Base-by-base conservation (phyloP, 176 grass and related monocot species). In the Puccinellia tenuiflora region DNA sequence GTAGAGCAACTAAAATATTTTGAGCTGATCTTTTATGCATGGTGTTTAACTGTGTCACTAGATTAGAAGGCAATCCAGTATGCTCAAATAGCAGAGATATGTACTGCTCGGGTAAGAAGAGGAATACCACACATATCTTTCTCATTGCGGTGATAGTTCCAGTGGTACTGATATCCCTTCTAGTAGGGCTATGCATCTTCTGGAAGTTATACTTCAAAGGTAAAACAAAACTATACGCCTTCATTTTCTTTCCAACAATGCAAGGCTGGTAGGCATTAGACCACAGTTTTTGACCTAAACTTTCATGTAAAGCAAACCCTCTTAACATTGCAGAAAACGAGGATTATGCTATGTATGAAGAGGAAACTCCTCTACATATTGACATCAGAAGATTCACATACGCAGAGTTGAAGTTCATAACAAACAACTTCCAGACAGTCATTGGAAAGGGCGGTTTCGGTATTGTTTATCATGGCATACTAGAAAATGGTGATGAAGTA, bases 1-100 rank as follows among this genome's bases (percentile, higher is more conserved):
- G 2, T 18, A 81, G 61, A 47, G 13, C 14, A 38, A 29, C 77
- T 66, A 0, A 0, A 25, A 22, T 7, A n/a, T 3, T 86, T 64
- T 65, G 21, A 59, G 2, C 26, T 75, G 28, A 69, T 30, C 56
- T 39, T 73, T 28, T 45, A 11, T 43, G 15, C 45, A 39, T 82
- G 48, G 31, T 52, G 21, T 61, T 16, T 63, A 70, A 17, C 37
- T 54, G 59, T 53, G 24, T 22, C 45, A 33, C 30, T 38, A 75
- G 56, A 68, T 68, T 64, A 51, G 56, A 68, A 82, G 73, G 70
- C 55, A 82, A 76, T 76, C 85, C 80, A 3, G 6, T 81, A 82
- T 64, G 60, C 79, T 67, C 53, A 33, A 61, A 47, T 22, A 39
- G n/a, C 54, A 83, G 14, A 22, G 81, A 9, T 17, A 45, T 12